Evolutionary conservation across 345 rosid genomes (phyloP), one percentile per base, ranked within the genome.

Genomic region (Psidium guajava): DNA sequence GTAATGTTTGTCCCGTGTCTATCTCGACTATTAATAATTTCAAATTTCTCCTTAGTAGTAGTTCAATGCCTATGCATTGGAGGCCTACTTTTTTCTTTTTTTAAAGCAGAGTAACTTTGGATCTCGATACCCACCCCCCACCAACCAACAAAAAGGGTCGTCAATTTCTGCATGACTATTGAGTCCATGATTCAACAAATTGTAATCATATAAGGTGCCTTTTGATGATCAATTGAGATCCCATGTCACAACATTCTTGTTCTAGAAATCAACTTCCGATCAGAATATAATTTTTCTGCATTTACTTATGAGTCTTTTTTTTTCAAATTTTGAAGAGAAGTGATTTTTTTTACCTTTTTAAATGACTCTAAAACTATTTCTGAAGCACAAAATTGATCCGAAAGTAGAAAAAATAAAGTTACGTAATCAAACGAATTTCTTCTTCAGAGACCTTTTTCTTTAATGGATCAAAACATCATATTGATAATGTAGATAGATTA

Each of bases 171-270:
- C 80, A 0, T 10, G 25, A 36, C 25, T 5, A 9, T 36, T 18
- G 1, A 11, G 47, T 18, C 80, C 80, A 10, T 20, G 80, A 69
- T 69, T 9, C 80, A 21, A 4, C 80, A 36, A 69, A 2, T 36
- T 69, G 6, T 44, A 36, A 32, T 69, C 36, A 20, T 69, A 69
- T 18, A 69, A 0, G 80, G 80, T 36, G 20, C 36, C 36, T 36
- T 36, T 36, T 36, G 14, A 69, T 69, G 80, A 8, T 47, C 47
- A 18, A 1, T 21, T 69, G 24, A 69, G 11, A 49, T 11, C 50
- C 3, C 50, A 0, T 11, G 10, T 2, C 0, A 11, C 50, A 49
- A 49, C 11, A 9, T 1, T 49, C 6, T 3, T 10, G 12, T 11
- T 49, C 11, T 2, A 49, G 3, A 49, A 49, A 49, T 49, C 50